These are phyloP conservation scores for Crithidia sp. DNA, from an alignment of 208 protist genomes.

Conservation along the genomic window DNA sequence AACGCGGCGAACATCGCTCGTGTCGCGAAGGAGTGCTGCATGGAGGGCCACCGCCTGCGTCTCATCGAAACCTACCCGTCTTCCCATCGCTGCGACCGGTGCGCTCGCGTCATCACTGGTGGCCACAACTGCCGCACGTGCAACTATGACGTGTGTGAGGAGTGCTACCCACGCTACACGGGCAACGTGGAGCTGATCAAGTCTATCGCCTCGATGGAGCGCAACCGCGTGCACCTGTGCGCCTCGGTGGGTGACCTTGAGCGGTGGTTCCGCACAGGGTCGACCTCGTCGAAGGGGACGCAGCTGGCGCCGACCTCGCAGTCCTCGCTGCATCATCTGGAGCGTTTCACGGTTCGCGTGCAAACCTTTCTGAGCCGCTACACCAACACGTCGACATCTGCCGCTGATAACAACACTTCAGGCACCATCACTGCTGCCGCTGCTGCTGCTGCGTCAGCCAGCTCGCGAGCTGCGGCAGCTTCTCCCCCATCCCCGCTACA, in stretches of 20 bases:
- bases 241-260: constrained; percentile 80
- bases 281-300: constrained; percentile 74
- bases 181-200: constrained; percentile 41
- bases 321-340: constrained; percentile 58
- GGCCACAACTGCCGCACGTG: constrained; percentile 60
- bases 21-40: constrained; percentile 55
- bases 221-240: constrained; percentile 72
- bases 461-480: background rate
- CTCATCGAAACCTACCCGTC: constrained; percentile 21
- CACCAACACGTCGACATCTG: background rate
- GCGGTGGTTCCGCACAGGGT: constrained; percentile 81
- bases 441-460: background rate
- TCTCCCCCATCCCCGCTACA: background rate
- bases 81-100: constrained; percentile 43
- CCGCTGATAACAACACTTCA: background rate
- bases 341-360: constrained; percentile 56
- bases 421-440: background rate
- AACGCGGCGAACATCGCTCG: constrained; percentile 5
- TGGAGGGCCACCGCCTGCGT: constrained; percentile 56
- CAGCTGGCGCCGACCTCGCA: constrained; percentile 66
- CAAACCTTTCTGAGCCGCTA: constrained; percentile 52
- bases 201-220: constrained; percentile 22
- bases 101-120: constrained; percentile 28
- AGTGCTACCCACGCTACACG: constrained; percentile 53
- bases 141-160: constrained; percentile 60